phyloP scores from a whole-genome alignment of 2,329 filamentous ascomycete species.

The Lojkania enalia region DNA sequence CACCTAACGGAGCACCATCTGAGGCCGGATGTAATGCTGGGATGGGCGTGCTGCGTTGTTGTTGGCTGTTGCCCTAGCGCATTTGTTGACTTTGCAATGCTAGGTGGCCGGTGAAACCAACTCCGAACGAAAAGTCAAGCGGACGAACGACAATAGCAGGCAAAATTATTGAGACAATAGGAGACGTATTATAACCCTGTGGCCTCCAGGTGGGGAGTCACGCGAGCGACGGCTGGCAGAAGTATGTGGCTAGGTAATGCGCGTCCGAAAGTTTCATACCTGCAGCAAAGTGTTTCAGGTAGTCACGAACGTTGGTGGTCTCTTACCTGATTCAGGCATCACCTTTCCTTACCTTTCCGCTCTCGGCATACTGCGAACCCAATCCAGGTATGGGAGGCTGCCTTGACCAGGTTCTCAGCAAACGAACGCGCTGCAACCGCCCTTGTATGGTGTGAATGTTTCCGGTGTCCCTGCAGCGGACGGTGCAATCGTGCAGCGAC shows the following conservation, averaged over 20 bases:
- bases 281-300: conserved; percentile 10
- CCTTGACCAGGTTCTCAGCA: background rate
- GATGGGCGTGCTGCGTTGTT: conserved; percentile 5
- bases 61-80: conserved; percentile 10
- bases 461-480: background rate
- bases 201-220: background rate
- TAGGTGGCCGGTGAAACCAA: conserved; percentile 7
- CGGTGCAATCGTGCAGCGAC: background rate
- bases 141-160: conserved; percentile 12
- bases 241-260: too few relatives aligned
- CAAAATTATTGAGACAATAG: conserved; percentile 8
- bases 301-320: conserved; percentile 1
- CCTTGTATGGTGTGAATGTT: background rate
- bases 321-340: conserved; percentile 5
- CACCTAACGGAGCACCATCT: conserved; percentile 12
- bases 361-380: background rate
- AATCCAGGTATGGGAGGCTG: background rate
- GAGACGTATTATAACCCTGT: conserved; percentile 8
- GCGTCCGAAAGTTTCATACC: conserved; percentile 7
- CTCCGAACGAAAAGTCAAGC: conserved; percentile 10
- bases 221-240: background rate
- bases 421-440: background rate
- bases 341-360: background rate
- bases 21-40: conserved; percentile 12
- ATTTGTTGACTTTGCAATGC: conserved; percentile 11